Evolutionary conservation across 192 early-diverging fungal species (phyloP).

Genomic region (Podila epicladia): DNA sequence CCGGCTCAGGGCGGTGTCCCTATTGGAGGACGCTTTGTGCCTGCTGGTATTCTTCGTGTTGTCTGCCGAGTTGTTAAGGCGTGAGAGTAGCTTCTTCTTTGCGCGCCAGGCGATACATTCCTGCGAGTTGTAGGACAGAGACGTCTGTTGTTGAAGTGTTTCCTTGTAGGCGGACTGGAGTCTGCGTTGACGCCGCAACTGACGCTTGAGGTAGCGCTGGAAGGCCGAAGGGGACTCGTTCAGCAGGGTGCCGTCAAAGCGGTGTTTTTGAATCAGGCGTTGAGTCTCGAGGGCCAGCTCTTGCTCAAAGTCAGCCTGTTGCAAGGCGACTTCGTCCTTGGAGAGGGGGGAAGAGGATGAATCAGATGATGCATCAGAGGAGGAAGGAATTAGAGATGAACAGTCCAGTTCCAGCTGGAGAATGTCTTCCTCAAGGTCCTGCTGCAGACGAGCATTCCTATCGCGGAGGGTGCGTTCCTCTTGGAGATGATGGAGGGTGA

Average conservation of each 20-base stretch:
- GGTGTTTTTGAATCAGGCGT: slow-evolving; percentile 13
- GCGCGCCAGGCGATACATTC: slow-evolving; percentile 45
- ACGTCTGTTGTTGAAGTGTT: slow-evolving; percentile 21
- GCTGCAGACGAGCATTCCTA: slow-evolving; percentile 25
- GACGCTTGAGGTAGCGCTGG: slow-evolving; percentile 29
- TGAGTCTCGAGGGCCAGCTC: slow-evolving; percentile 42
- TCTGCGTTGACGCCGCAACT: slow-evolving; percentile 20
- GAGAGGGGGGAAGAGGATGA: slow-evolving; percentile 6
- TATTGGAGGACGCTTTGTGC: neutral
- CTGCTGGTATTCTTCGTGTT: too few species aligned
- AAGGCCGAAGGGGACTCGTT: slow-evolving; percentile 45
- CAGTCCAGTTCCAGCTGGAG: slow-evolving; percentile 31
- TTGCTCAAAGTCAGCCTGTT: slow-evolving; percentile 42
- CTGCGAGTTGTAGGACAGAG: slow-evolving; percentile 21
- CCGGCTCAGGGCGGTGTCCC: slow-evolving; percentile 10
- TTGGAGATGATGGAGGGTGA: slow-evolving; percentile 29
- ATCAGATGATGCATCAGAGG: neutral
- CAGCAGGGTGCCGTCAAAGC: slow-evolving; percentile 29
- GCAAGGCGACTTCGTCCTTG: slow-evolving; percentile 21
- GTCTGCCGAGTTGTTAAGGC: slow-evolving; percentile 6
- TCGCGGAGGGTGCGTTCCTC: slow-evolving; percentile 40
- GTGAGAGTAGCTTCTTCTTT: neutral
- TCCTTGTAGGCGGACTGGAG: slow-evolving; percentile 21
- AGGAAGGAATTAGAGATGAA: neutral
- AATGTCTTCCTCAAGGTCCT: slow-evolving; percentile 41